phyloP scores from a whole-genome alignment of 306 rosid genomes.

The Casuarina equisetifolia region DNA sequence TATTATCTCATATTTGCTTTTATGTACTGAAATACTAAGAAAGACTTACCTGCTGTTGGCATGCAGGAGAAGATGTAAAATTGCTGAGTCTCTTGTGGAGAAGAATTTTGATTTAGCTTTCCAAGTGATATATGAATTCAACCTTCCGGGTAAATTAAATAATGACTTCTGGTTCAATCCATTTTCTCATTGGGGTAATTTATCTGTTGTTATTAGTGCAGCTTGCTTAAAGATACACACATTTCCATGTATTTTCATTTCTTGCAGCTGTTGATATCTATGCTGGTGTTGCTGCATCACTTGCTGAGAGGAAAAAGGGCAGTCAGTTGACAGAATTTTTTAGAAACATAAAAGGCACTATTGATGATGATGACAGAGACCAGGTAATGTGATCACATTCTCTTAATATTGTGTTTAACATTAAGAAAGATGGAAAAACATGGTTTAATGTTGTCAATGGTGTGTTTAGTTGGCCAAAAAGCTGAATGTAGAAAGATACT shows the following conservation, averaged over 20 bases:
- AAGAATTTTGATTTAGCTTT: constrained; percentile 95
- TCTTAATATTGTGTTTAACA: constrained; percentile 2
- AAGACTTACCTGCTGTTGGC: constrained; percentile 25
- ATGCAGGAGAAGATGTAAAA: constrained; percentile 85
- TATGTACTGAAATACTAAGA: constrained; percentile 20
- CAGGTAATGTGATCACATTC: constrained; percentile 56
- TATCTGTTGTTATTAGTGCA: constrained; percentile 6
- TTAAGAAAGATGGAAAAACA: neutral
- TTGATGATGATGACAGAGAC: constrained; percentile 97
- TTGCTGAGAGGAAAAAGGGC: constrained; percentile 93
- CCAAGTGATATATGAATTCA: constrained; percentile 89
- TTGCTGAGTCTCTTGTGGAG: constrained; percentile 94
- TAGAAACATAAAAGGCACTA: constrained; percentile 87
- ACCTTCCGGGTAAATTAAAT: constrained; percentile 69
- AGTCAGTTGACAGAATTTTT: constrained; percentile 91
- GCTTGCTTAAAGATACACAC: neutral
- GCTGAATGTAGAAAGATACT: neutral
- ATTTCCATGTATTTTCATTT: constrained; percentile 23
- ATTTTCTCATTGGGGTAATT: constrained; percentile 8
- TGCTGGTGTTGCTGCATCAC: constrained; percentile 94
- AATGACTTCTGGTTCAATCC: constrained; percentile 17
- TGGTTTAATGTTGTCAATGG: neutral
- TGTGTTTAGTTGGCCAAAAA: neutral
- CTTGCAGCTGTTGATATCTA: constrained; percentile 91
- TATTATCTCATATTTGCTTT: constrained; percentile 14